Evolutionary conservation across 805 yeast species (phyloP).

Genomic region (Jamesozyma jinghongensis): DNA sequence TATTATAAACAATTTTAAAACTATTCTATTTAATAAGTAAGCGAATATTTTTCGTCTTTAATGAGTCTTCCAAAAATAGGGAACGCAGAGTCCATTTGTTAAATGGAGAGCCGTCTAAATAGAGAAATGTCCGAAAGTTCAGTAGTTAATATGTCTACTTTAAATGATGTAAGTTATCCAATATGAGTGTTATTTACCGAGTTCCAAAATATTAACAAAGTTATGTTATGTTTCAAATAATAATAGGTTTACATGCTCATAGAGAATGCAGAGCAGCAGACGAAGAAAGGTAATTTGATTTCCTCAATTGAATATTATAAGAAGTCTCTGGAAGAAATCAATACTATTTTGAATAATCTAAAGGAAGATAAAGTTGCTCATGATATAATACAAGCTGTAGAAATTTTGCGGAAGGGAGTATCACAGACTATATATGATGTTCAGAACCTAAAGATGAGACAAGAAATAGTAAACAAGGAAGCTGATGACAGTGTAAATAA

Average conservation of each 20-base stretch:
- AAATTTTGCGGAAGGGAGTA: conserved; percentile 26
- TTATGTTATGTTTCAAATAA: neutral
- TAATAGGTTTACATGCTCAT: conserved; percentile 41
- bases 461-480: conserved; percentile 1
- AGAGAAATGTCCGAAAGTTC: too few species aligned
- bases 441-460: neutral
- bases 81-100: too few species aligned
- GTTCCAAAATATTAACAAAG: conserved; percentile 1
- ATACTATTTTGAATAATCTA: conserved; percentile 7
- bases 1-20: neutral
- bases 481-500: too few species aligned
- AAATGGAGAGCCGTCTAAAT: too few species aligned
- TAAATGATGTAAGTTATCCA: too few species aligned
- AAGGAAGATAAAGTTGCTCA: conserved; percentile 3
- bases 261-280: conserved; percentile 44
- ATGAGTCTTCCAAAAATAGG: too few species aligned
- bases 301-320: conserved; percentile 5
- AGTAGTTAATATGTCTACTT: too few species aligned
- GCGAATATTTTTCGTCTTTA: too few species aligned
- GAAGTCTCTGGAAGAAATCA: conserved; percentile 3
- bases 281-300: conserved; percentile 34
- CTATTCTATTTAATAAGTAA: too few species aligned
- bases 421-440: conserved; percentile 28
- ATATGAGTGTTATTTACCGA: too few species aligned
- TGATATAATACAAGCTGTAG: conserved; percentile 28